Evolutionary conservation across 2,329 filamentous ascomycete species (phyloP), one percentile per base, ranked within the genome.

Genomic region (Neodidymelliopsis sp.): DNA sequence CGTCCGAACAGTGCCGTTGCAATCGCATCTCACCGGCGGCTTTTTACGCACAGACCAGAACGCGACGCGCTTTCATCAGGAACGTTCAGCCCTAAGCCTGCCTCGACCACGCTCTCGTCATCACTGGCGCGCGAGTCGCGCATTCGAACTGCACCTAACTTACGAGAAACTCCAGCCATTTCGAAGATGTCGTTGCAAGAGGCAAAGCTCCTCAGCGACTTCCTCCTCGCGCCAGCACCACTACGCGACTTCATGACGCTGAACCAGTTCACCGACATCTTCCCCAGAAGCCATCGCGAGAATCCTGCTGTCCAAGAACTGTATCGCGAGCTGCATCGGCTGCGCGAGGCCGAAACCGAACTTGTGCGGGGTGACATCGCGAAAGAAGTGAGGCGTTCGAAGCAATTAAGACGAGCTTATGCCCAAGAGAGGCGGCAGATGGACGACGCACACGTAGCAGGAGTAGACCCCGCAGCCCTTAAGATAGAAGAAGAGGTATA

Each of bases 321-420:
- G 4, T 96, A 95, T 69, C 84, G 88, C 36, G 89, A 94, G 69
- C 80, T 96, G 2, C 89, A 94, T 63, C 81, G 85, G 50, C 83
- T 91, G 67, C 84, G 91, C 44, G 84, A 86, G 53, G 79, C 81
- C 36, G 77, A 88, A 9, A 81, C 91, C 43, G 88, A 93, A 60
- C 71, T 77, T 4, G 85, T 95, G 11, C 79, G 84, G 42, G 75
- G 64, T 70, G 88, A 84, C 59, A 88, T 92, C 49, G 79, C 80
- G 6, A 74, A 75, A n/a, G 88, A 92, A 70, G 80, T 82, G 36
- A 82, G 80, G 62, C 77, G 80, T 23, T 86, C 86, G 20, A 81
- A 80, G 54, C 77, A 74, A 13, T 77, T 88, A 63, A 79, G 81
- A 36, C 78, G 82, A 8, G 81, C 84, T 34, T 81, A 87, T 19